Evolutionary conservation across 805 yeast species (phyloP).

Genomic region (Phaffomyces opuntiae): DNA sequence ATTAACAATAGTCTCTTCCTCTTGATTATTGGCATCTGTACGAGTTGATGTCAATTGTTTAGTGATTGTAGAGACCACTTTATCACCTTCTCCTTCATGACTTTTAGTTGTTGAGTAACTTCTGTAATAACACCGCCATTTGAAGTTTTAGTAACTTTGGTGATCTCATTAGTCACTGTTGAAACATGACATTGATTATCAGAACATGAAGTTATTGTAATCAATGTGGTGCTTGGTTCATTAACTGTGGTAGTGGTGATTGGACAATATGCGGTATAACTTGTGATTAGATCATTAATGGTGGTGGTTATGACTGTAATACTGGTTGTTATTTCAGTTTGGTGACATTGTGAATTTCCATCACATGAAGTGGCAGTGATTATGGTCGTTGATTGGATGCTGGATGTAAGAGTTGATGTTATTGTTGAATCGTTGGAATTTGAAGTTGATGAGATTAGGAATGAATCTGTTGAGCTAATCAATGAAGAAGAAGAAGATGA

Average conservation of each 20-base stretch:
- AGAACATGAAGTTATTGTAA: neutral
- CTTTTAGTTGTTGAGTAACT: neutral
- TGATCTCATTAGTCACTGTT: neutral
- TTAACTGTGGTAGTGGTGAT: neutral
- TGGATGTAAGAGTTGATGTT: neutral
- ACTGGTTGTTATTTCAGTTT: neutral
- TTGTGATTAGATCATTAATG: neutral
- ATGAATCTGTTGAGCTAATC: no score
- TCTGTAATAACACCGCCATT: neutral
- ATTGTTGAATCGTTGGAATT: neutral
- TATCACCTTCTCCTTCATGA: no score
- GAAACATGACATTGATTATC: neutral
- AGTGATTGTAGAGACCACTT: no score
- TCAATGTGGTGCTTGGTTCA: neutral
- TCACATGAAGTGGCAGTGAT: neutral
- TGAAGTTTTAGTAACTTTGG: neutral
- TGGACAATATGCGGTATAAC: constrained; percentile 6
- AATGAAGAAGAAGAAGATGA: neutral
- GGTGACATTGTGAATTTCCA: neutral
- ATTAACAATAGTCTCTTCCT: no score
- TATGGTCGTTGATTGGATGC: neutral
- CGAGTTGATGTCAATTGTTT: no score
- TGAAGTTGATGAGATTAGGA: neutral
- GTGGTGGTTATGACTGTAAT: neutral
- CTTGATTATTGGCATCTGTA: no score